A percentile compares a stretch with the other conserved stretches of the same genome.
Evolutionary conservation across 208 protist species (phyloP).

Genomic region (Trypanosoma caninum): DNA sequence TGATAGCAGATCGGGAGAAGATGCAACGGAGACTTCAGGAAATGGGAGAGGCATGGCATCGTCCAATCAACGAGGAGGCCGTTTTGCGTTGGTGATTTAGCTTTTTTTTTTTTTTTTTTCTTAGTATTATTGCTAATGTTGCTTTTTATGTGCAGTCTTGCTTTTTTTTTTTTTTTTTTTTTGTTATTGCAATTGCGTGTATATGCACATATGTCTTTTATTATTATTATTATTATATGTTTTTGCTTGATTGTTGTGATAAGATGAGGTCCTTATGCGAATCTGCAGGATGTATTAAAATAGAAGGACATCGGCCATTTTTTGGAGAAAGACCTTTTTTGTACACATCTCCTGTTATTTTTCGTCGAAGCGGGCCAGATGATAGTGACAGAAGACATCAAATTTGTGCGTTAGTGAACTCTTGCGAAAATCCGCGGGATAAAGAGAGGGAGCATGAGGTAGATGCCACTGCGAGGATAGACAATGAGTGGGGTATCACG

Average conservation of each 20-base stretch:
- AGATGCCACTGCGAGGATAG: neutral
- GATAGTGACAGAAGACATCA: neutral
- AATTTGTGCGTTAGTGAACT: neutral
- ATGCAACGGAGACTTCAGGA: conserved; percentile 70
- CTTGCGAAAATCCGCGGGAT: neutral
- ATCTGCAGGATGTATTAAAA: too few relatives aligned
- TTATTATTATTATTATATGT: neutral
- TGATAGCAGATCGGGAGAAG: conserved; percentile 81
- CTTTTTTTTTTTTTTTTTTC: conserved; percentile 4
- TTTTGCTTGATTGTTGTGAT: conserved; percentile 6
- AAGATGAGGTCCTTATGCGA: too few relatives aligned
- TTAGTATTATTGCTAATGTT: neutral
- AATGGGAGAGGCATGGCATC: conserved; percentile 85
- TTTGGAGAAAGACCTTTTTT: neutral
- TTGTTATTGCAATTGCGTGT: neutral
- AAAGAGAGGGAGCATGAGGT: neutral
- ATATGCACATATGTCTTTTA: neutral
- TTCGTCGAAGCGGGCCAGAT: neutral
- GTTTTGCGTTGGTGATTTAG: conserved; percentile 49
- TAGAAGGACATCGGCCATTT: too few relatives aligned
- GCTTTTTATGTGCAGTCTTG: neutral
- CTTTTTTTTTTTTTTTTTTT: conserved; percentile 14
- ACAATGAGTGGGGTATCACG: neutral
- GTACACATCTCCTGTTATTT: conserved; percentile 12
- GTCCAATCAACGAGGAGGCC: conserved; percentile 69